Base-by-base conservation (phyloP, 2,329 filamentous ascomycete genomes). In the Alternaria brassicae region DNA sequence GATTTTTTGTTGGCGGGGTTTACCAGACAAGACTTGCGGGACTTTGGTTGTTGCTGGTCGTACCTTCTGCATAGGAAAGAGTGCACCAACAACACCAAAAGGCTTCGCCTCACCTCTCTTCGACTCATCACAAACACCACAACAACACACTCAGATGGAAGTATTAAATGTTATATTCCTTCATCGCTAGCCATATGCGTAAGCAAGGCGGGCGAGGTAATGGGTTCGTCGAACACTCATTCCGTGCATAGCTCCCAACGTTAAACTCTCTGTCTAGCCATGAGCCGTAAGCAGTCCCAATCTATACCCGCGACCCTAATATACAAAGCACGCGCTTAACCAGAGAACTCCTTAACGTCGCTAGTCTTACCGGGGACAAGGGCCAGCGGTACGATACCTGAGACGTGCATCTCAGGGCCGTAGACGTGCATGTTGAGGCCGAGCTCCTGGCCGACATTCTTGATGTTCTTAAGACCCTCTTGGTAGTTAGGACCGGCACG, bases 391-490 rank as follows among this genome's bases (percentile, higher is more conserved):
- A 99, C 94, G 76, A 98, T 98, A 79, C 95, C 95, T 52, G 90
- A 94, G 74, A 99, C 94, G 82, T 91, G 89, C 89, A 91, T 91
- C 81, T 92, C 89, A 13, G 89, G 89, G 49, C 89, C 89, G 77
- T 87, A 92, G 48, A 91, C 89, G 83, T 98, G 93, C 92, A 98
- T 97, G 83, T 97, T 88, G 68, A 99, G 87, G 71, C 92, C 91
- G 60, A 99, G 88, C 85, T 99, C 95, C 79, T 94, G 88, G 62
- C 93, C 95, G 61, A 96, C 94, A 49, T 89, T 87, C 88, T 98
- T 98, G 88, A 99, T 97, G 88, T 98, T 99, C 89, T 97, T 97
- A 69, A 99, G 90, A 83, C 95, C 95, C 84, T 99, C 95, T 83
- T 99, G 95, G 88, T 96, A 99, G 87, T 99, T 99, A 81, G 95